Conservation (phyloP, 2,329 filamentous ascomycete genomes). For the Sclerotinia subarctica region DNA sequence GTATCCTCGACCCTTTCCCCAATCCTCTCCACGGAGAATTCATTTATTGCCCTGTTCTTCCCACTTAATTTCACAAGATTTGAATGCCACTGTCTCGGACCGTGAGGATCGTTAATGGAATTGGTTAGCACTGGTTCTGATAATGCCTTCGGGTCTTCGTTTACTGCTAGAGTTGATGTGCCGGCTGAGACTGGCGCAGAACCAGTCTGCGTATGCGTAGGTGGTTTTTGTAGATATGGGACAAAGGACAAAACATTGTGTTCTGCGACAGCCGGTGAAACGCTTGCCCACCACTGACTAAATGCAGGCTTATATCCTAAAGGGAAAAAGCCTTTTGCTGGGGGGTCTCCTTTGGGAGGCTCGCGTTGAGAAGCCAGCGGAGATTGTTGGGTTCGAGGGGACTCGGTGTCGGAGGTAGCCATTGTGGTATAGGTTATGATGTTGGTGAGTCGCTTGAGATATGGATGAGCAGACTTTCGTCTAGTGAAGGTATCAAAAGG, state of each 20-base stretch:
- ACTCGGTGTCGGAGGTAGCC: conserved; percentile 37
- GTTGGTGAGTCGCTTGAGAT: conserved; percentile 34
- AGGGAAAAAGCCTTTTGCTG: conserved; percentile 62
- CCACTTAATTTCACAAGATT: conserved; percentile 81
- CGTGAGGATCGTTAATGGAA: conserved; percentile 69
- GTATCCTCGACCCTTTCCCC: conserved; percentile 79
- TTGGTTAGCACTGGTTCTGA: conserved; percentile 44
- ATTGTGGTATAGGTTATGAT: conserved; percentile 37
- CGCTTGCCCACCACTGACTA: conserved; percentile 87
- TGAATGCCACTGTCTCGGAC: conserved; percentile 80
- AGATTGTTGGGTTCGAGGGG: conserved; percentile 44
- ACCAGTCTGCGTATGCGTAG: conserved; percentile 52
- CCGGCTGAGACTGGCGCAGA: conserved; percentile 46
- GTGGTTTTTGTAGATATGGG: conserved; percentile 74
- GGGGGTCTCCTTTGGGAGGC: conserved; percentile 38
- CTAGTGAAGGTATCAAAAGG: conserved; percentile 33
- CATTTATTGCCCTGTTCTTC: conserved; percentile 84
- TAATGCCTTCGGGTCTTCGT: conserved; percentile 40
- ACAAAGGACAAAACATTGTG: conserved; percentile 83
- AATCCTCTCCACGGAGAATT: conserved; percentile 83
- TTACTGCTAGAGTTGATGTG: conserved; percentile 42
- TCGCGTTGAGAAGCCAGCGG: conserved; percentile 48
- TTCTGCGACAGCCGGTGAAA: conserved; percentile 82
- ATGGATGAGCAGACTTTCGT: conserved; percentile 30
- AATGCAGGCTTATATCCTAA: conserved; percentile 89